Evolutionary conservation across 148 eudicot species (phyloP).

Genomic region (Dianthus caryophyllus): DNA sequence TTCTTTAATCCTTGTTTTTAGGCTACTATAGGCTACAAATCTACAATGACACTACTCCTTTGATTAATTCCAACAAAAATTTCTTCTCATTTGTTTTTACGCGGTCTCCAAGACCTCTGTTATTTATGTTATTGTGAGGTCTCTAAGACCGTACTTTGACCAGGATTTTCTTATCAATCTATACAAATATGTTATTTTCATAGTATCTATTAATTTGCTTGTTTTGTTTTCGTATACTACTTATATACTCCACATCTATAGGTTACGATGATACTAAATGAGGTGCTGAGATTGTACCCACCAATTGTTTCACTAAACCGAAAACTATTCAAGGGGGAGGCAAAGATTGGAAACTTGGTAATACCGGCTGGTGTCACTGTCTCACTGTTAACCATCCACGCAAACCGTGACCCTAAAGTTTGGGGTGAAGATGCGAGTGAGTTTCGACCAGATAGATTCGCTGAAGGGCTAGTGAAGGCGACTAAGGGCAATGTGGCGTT

Average conservation of each 20-base stretch:
- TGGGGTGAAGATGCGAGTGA: slow-evolving; percentile 37
- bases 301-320: slow-evolving; percentile 14
- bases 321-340: slow-evolving; percentile 15
- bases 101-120: too few relatives aligned
- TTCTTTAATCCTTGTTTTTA: too few relatives aligned
- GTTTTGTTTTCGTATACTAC: too few relatives aligned
- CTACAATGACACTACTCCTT: too few relatives aligned
- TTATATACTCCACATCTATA: not conserved
- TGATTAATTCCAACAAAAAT: too few relatives aligned
- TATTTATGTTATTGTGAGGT: too few relatives aligned
- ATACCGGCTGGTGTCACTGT: slow-evolving; percentile 27
- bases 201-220: not conserved
- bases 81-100: too few relatives aligned
- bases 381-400: slow-evolving; percentile 14
- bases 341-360: slow-evolving; percentile 23
- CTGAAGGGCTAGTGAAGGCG: slow-evolving; percentile 34
- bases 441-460: slow-evolving; percentile 34
- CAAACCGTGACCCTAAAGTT: slow-evolving; percentile 26
- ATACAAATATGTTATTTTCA: too few relatives aligned
- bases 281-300: slow-evolving; percentile 37
- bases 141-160: too few relatives aligned
- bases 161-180: too few relatives aligned
- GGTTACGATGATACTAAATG: slow-evolving; percentile 36
- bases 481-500: slow-evolving; percentile 23
- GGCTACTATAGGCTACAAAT: too few relatives aligned